Percentiles rank a stretch among this genome's conserved stretches.
These are phyloP conservation scores for Cercospora zeae-maydis DNA, from an alignment of 2,329 filamentous ascomycete genomes.

Conservation along the genomic window DNA sequence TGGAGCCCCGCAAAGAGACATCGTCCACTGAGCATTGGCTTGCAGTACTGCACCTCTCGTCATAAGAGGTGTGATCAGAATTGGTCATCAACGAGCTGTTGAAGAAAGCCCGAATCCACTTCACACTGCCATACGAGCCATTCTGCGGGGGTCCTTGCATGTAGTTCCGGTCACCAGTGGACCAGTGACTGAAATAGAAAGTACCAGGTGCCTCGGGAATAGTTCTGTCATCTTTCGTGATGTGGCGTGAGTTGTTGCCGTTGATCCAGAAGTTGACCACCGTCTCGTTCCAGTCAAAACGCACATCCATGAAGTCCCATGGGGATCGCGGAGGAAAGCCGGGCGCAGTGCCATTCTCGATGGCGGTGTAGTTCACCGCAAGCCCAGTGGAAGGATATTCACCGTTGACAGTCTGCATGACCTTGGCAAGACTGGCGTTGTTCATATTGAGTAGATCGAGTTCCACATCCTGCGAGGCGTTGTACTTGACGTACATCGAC, in stretches of 20 bases:
- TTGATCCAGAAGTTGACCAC: conserved; percentile 45
- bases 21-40: conserved; percentile 31
- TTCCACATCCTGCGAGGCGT: conserved; percentile 43
- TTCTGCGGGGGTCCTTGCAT: conserved; percentile 46
- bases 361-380: conserved; percentile 42
- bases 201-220: conserved; percentile 44
- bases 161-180: conserved; percentile 43
- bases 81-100: conserved; percentile 45
- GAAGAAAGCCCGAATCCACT: conserved; percentile 50
- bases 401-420: conserved; percentile 26
- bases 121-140: conserved; percentile 43
- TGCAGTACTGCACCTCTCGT: conserved; percentile 17
- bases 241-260: conserved; percentile 21
- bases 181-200: conserved; percentile 49
- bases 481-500: conserved; percentile 47
- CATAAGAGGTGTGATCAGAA: conserved; percentile 18
- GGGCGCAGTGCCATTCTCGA: conserved; percentile 31
- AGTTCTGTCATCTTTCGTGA: conserved; percentile 35
- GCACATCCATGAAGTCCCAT: conserved; percentile 47
- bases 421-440: conserved; percentile 24
- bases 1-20: conserved; percentile 27
- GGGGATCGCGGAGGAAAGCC: conserved; percentile 37
- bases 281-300: conserved; percentile 48
- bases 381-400: conserved; percentile 24
- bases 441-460: conserved; percentile 47